phyloP scores from a whole-genome alignment of 768 basidiomycete species.

The Galerina marginata region DNA sequence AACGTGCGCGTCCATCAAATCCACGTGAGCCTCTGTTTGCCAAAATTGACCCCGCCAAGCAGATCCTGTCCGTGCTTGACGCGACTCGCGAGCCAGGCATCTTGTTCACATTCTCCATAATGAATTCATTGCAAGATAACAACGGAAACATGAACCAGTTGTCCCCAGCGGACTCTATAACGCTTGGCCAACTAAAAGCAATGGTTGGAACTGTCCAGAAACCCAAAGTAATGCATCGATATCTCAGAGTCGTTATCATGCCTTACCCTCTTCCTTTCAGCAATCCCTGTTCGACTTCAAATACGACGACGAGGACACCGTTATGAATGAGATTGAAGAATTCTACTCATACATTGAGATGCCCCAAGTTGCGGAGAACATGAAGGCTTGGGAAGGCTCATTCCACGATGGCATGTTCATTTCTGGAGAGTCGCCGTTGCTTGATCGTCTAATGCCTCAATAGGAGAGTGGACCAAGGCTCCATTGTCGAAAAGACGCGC shows the following conservation, averaged over 20 bases:
- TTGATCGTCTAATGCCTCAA: constrained; percentile 1
- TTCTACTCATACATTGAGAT: constrained; percentile 98
- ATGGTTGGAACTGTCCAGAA: constrained; percentile 73
- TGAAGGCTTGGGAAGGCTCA: constrained; percentile 87
- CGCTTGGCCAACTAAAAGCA: constrained; percentile 79
- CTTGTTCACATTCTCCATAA: not conserved
- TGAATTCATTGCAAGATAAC: constrained; percentile 25
- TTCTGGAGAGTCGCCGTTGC: constrained; percentile 2
- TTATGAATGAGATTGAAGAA: constrained; percentile 96
- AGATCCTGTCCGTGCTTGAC: too few species aligned
- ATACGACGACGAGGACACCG: constrained; percentile 95
- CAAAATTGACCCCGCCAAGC: too few species aligned
- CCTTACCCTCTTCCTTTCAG: constrained; percentile 41
- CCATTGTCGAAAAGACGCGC: constrained; percentile 64
- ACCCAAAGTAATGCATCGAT: constrained; percentile 62
- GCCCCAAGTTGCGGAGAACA: constrained; percentile 85
- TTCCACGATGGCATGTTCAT: constrained; percentile 70
- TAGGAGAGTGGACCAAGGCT: constrained; percentile 78
- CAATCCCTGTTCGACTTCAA: constrained; percentile 90
- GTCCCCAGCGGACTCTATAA: constrained; percentile 61
- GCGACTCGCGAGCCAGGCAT: not conserved
- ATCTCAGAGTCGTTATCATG: not conserved
- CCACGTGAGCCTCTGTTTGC: too few species aligned
- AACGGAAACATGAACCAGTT: constrained; percentile 22
- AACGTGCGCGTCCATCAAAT: too few species aligned